phyloP scores from a whole-genome alignment of 148 eudicot genomes.

The Rhododendron vialii region DNA sequence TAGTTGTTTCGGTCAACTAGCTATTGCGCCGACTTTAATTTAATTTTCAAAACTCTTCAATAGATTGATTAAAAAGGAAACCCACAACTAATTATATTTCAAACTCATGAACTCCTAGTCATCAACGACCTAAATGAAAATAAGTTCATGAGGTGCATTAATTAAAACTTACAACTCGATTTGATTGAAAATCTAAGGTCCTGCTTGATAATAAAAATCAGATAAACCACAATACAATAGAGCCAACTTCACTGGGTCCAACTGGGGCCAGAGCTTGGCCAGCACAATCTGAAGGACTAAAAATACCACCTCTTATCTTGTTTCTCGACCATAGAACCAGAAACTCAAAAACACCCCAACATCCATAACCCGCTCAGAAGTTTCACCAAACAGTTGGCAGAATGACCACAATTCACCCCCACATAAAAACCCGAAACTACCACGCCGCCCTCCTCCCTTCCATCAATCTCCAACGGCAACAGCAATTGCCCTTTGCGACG shows the following conservation, averaged over 20 bases:
- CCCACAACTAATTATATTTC: neutral
- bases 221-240: neutral
- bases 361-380: neutral
- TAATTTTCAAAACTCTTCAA: neutral
- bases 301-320: constrained; percentile 21
- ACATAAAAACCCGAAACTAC: neutral
- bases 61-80: neutral
- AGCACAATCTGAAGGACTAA: neutral
- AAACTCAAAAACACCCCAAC: neutral
- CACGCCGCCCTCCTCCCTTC: constrained; percentile 17
- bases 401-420: constrained; percentile 1
- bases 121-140: neutral
- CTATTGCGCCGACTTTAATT: neutral
- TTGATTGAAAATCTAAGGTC: neutral
- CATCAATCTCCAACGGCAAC: constrained; percentile 4
- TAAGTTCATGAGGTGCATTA: neutral
- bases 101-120: neutral
- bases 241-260: neutral
- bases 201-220: neutral
- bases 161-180: neutral
- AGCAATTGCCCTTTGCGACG: neutral
- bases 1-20: neutral
- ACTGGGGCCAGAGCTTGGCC: neutral
- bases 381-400: neutral
- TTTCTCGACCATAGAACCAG: constrained; percentile 31